Evolutionary conservation across 2,329 filamentous ascomycete genomes (phyloP).

Genomic region (Cladosporium colombiae): DNA sequence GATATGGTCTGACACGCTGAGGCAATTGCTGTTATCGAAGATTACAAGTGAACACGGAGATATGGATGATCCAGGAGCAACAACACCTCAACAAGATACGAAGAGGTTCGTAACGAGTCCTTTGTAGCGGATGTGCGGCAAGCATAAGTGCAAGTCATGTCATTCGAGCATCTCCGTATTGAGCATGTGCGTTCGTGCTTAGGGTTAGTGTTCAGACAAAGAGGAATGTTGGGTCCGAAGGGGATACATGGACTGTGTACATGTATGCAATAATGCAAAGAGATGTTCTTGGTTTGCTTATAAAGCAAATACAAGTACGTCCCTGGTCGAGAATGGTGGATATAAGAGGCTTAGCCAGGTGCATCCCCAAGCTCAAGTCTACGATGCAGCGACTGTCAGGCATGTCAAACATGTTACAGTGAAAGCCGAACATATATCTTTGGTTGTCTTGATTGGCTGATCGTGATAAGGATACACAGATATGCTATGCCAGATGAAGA

Average conservation of each 20-base stretch:
- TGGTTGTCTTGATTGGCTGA: too few relatives aligned
- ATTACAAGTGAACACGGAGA: not conserved
- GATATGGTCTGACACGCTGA: not conserved
- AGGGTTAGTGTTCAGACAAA: not conserved
- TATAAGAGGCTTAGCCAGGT: too few relatives aligned
- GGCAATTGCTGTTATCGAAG: not conserved
- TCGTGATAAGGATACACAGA: too few relatives aligned
- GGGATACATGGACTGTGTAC: not conserved
- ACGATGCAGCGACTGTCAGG: too few relatives aligned
- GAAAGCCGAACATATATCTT: too few relatives aligned
- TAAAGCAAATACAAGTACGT: too few relatives aligned
- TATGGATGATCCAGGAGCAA: not conserved
- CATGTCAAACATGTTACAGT: too few relatives aligned
- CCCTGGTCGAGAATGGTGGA: too few relatives aligned
- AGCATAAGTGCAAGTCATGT: not conserved
- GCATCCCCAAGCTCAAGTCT: too few relatives aligned
- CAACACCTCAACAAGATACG: not conserved
- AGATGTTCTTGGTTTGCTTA: too few relatives aligned
- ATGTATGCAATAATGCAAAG: not conserved
- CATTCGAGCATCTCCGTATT: not conserved
- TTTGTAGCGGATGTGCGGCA: not conserved
- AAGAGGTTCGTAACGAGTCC: not conserved
- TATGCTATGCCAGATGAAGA: too few relatives aligned
- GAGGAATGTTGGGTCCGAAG: not conserved
- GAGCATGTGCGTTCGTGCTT: not conserved